These are phyloP conservation scores for Posidonia oceanica DNA, from an alignment of 116 monocot genomes.

Conservation along the genomic window DNA sequence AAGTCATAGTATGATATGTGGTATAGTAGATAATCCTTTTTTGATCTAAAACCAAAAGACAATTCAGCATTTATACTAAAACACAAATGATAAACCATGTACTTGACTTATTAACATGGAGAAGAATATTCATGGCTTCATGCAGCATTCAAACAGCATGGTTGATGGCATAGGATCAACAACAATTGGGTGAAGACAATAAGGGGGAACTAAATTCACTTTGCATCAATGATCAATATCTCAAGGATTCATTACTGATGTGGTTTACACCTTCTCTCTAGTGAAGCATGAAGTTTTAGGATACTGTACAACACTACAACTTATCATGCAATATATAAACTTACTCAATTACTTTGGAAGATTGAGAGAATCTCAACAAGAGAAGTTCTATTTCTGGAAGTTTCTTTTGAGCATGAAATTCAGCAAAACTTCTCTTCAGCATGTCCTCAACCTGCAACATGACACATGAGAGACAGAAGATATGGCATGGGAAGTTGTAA, in stretches of 20 bases:
- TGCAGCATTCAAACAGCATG: no score
- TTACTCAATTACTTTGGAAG: conserved; percentile 69
- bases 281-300: no score
- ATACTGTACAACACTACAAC: neutral
- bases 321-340: conserved; percentile 1
- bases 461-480: neutral
- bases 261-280: no score
- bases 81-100: no score
- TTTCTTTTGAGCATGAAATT: conserved; percentile 94
- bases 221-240: no score
- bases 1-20: no score
- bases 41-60: neutral
- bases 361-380: conserved; percentile 46
- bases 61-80: neutral
- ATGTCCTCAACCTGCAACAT: conserved; percentile 88
- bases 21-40: neutral
- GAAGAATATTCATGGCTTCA: no score
- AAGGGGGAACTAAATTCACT: no score
- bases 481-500: neutral
- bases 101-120: no score
- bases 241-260: no score
- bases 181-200: no score
- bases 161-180: no score
- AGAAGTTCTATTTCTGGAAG: conserved; percentile 73
- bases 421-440: conserved; percentile 99